Evolutionary conservation across 202 grass and related monocot species (phyloP), one percentile per base, ranked within the genome.

Genomic region (Digitaria exilis): DNA sequence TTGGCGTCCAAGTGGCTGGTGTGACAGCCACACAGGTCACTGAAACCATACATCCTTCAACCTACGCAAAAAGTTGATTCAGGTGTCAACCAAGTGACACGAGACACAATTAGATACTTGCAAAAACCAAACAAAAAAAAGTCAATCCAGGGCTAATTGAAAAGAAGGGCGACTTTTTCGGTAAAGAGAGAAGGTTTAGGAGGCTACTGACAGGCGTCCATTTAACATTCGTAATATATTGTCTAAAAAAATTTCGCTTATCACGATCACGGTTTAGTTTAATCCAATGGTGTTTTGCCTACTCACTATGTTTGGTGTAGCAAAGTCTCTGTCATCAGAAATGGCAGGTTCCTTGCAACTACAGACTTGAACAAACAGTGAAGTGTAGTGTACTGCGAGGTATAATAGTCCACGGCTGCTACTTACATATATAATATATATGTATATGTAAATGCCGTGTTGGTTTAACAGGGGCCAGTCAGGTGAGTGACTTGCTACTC

Each of bases 11-110:
- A 44, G 39, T 73, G 48, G 48, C 70, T 1, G 70, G 29, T 54
- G 70, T n/a, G 69, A n/a, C 24, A 24, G 19, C 50, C 50, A 55
- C 50, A 56, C 71, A 75, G 55, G 31, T 56, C 48, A 75, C 71
- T 25, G 19, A 35, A 73, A 46, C 9, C 18, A 22, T 32, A 5
- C 52, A 64, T 26, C 19, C 29, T 19, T 73, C 66, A 62, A 52
- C 65, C 28, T 10, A 3, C 79, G 15, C 35, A 65, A 79, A 61
- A 67, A 2, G 62, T 49, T 75, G 54, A 57, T 65, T 45, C 73
- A 65, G 62, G 60, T 87, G 85, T 87, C 80, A 78, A 73, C 79
- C 54, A 58, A 63, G 26, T 78, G 80, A 78, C 64, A 71, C 72
- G 57, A 15, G 32, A 71, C 79, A 44, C 6, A 24, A 62, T 60